Conservation (phyloP, 768 basidiomycete species). For the Cystoderma amianthinum region DNA sequence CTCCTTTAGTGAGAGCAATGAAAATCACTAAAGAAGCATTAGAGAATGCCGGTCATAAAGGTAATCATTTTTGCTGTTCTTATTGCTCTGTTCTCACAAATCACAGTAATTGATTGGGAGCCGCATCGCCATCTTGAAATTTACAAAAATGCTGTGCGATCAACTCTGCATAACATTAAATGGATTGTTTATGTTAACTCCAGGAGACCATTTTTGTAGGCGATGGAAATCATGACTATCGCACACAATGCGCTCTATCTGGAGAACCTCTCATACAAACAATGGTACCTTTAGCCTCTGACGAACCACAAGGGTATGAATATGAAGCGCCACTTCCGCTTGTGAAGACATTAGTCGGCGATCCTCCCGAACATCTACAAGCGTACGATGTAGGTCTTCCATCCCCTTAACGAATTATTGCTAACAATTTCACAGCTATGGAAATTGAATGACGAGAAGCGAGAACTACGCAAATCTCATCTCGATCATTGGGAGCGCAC, state of each 20-base stretch:
- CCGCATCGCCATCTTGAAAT: slow-evolving; percentile 48
- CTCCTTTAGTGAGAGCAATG: slow-evolving; percentile 50
- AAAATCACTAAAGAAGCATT: slow-evolving; percentile 34
- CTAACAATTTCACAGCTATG: slow-evolving; percentile 40
- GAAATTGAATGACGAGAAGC: slow-evolving; percentile 50
- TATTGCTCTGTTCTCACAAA: background rate
- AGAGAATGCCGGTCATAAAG: slow-evolving; percentile 42
- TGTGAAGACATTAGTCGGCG: slow-evolving; percentile 37
- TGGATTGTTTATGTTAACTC: slow-evolving; percentile 4
- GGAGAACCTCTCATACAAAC: slow-evolving; percentile 54
- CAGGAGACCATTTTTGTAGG: slow-evolving; percentile 44
- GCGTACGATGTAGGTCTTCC: slow-evolving; percentile 30
- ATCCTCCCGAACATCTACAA: slow-evolving; percentile 24
- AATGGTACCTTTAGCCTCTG: slow-evolving; percentile 33
- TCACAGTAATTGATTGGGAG: slow-evolving; percentile 59
- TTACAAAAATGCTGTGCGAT: slow-evolving; percentile 28
- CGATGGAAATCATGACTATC: slow-evolving; percentile 45
- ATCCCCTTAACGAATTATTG: background rate
- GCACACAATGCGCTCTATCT: slow-evolving; percentile 29
- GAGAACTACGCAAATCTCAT: slow-evolving; percentile 47
- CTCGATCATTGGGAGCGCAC: slow-evolving; percentile 60
- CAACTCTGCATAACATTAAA: background rate
- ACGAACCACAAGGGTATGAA: slow-evolving; percentile 13
- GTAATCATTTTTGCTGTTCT: slow-evolving; percentile 15
- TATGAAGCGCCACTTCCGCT: slow-evolving; percentile 25